Conservation (phyloP, 768 basidiomycete genomes). For the Leccinum subtestaceum region DNA sequence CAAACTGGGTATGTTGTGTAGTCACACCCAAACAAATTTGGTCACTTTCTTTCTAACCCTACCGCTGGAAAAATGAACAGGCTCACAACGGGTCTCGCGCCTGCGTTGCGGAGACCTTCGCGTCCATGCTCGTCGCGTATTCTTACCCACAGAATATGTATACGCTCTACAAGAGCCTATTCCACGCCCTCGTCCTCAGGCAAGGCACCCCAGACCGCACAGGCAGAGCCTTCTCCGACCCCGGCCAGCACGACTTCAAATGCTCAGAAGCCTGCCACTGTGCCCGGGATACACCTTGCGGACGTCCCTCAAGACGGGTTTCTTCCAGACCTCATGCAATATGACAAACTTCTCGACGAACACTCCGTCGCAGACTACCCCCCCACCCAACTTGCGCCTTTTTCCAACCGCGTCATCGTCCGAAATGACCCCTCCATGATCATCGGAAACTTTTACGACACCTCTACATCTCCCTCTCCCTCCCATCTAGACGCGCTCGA, state of each 20-base stretch:
- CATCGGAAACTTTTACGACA: constrained; percentile 33
- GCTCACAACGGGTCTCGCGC: constrained; percentile 12
- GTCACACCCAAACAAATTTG: constrained; percentile 22
- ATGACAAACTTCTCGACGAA: constrained; percentile 61
- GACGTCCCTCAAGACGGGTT: constrained; percentile 26
- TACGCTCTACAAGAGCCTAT: constrained; percentile 9
- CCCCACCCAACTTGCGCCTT: constrained; percentile 50
- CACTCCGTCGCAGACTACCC: constrained; percentile 53
- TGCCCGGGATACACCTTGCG: constrained; percentile 17
- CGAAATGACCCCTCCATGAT: constrained; percentile 75
- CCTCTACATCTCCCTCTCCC: constrained; percentile 9
- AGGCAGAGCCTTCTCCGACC: constrained; percentile 3
- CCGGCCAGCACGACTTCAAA: not conserved
- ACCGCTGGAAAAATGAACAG: constrained; percentile 23
- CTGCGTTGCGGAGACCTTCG: constrained; percentile 13
- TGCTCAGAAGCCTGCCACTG: constrained; percentile 2
- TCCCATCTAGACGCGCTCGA: constrained; percentile 1
- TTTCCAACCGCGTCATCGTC: constrained; percentile 59
- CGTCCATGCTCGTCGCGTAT: constrained; percentile 4
- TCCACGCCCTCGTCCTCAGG: constrained; percentile 17
- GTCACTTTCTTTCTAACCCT: not conserved
- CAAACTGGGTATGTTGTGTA: constrained; percentile 9
- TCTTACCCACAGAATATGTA: not conserved
- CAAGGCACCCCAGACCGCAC: constrained; percentile 1
- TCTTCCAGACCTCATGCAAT: constrained; percentile 61